Evolutionary conservation across 108 stramenopile genomes (phyloP), one percentile per base, ranked within the genome.

Genomic region (Pelagomonas calceolata): DNA sequence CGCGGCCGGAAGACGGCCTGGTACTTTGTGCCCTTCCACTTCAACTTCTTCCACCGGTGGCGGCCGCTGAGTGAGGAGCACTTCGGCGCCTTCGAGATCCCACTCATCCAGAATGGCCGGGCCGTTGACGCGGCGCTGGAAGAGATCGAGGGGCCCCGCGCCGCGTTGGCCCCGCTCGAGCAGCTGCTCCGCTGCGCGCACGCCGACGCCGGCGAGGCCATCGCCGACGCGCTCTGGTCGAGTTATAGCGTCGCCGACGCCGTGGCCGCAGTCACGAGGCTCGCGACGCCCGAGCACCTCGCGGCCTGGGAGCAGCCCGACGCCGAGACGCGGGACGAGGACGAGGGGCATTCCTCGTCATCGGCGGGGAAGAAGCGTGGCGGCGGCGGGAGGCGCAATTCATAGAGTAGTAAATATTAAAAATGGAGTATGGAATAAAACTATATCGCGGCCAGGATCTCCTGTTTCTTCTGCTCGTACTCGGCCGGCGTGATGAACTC

Each of bases 11-110:
- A 77, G 39, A 74, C 72, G 73, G 78, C 73, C 30, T 84, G 68
- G 70, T 76, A 73, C 30, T 84, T 84, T 43, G 36, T 84, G 12
- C 84, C 84, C 15, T 84, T 80, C 80, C 84, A 84, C 79, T 84
- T 81, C 51, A 68, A 79, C 31, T 84, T 84, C 66, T 44, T 84
- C 15, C 43, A 39, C 36, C 65, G 84, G 21, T 80, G 79, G 30
- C 73, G 35, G 0, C 51, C 78, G 4, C 69, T 64, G 65, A 74
- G 78, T 26, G 81, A 78, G 68, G 70, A 60, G 21, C 43, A 66
- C 4, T 78, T 63, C 34, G 75, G 30, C 18, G 75, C 78, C 4
- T 43, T 60, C 9, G 70, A 32, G 7, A 34, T 32, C 35, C 76
- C 76, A 26, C 51, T 78, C 66, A 80, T 83, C 66, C 82, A 83